phyloP scores from a whole-genome alignment of 106 monocot species.

The Acorus calamus region DNA sequence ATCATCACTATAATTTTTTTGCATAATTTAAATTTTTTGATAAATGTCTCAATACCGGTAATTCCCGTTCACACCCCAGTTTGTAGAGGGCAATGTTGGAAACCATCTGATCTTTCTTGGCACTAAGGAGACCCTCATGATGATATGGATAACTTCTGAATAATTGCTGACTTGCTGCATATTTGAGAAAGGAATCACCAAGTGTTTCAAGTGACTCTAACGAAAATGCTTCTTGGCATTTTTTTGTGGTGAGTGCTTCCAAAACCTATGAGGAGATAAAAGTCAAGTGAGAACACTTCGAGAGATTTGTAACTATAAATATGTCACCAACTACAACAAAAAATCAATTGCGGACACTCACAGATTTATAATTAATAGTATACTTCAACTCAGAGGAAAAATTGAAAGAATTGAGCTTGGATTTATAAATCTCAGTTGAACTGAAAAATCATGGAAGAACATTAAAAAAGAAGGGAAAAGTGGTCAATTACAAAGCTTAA shows the following conservation, averaged over 20 bases:
- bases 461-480: no score
- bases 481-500: no score
- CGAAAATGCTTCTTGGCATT: slow-evolving; percentile 49
- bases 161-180: slow-evolving; percentile 38
- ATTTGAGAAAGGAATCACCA: slow-evolving; percentile 72
- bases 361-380: no score
- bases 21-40: not conserved
- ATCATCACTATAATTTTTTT: no score
- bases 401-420: no score
- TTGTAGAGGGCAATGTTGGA: slow-evolving; percentile 39
- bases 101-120: slow-evolving; percentile 26
- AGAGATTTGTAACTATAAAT: no score
- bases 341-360: no score
- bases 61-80: slow-evolving; percentile 25
- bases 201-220: slow-evolving; percentile 60
- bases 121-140: slow-evolving; percentile 45
- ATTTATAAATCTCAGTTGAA: no score
- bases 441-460: no score
- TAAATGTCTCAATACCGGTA: slow-evolving; percentile 16
- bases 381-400: no score
- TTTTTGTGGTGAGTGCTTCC: slow-evolving; percentile 61
- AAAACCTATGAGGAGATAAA: slow-evolving; percentile 21
- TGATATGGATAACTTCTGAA: slow-evolving; percentile 31
- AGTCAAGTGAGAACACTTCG: no score
- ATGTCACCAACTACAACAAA: no score